Evolutionary conservation across 371 early-diverging fungal genomes (phyloP), one percentile per base, ranked within the genome.

Genomic region (Cokeromyces recurvatus): DNA sequence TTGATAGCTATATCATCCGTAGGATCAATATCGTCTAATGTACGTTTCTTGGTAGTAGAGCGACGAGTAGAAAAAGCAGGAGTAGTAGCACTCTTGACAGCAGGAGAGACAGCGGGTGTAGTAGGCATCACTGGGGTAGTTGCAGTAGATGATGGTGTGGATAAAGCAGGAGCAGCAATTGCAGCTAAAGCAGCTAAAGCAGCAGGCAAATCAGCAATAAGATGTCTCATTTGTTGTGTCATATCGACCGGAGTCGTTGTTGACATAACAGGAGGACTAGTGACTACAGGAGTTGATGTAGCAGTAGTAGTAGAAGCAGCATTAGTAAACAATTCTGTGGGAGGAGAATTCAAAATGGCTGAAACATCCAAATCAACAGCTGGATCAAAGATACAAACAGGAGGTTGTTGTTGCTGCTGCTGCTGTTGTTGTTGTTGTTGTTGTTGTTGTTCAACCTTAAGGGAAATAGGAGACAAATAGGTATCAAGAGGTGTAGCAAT

Each of bases 1-100:
- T 80, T 80, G 40, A 77, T 40, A 29, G 80, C 74, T 9, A 70
- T 74, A 14, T 74, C 71, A 46, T 77, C 73, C 36, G 23, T 31
- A 5, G 49, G 25, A 19, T 48, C 32, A 3, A 15, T 59, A 4
- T 54, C 57, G 3, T 36, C 29, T n/a, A 14, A 23, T 15, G 56
- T 37, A 25, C 66, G 48, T 40, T 66, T 66, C 34, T 42, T 38
- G 2, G 46, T 34, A 43, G 38, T 44, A 8, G 52, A 10, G 7
- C 20, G 40, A 31, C 38, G 17, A 32, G 49, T 35, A 23, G 63
- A 55, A 36, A 62, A 58, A 9, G 44, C 40, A 27, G 59, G 59
- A 27, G 63, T 51, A 2, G 48, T 37, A 10, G 63, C 59, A 53
- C 55, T 58, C 1, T 48, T 27, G 15, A 50, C 49, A 22, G 56